Base-by-base conservation (phyloP, 1,284 basidiomycete species). In the Inonotus hispidus region DNA sequence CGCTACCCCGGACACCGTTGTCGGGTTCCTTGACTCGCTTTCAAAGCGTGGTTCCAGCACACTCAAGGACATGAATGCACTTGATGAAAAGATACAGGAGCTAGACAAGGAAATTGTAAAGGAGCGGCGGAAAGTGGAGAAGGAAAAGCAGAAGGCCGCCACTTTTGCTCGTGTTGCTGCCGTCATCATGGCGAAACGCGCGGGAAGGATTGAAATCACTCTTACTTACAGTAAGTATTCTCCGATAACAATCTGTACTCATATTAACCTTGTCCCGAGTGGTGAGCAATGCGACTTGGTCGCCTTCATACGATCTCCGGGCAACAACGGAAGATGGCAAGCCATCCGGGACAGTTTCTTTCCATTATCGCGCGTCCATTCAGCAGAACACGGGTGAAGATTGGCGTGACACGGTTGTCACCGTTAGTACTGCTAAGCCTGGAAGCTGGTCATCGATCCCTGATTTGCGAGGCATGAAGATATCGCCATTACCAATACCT, bases 371-470 rank as follows among this genome's bases (percentile, higher is more conserved):
- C 23, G 83, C 83, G 0, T 73, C 73, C 37, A 75, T 87, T 59
- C 71, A 70, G 0, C 84, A 87, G 66, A 71, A 67, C 62, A 84
- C 84, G 0, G 84, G 84, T 8, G 85, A 87, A 67, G 80, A 84
- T 62, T 87, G 84, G 84, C 74, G 66, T 13, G 72, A 77, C 60
- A 74, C 79, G 0, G 65, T 71, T 0, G 73, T 87, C 27, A 80
- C 77, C 1, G 72, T 87, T n/a, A 84, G 79, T 70, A 84, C 83
- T 0, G 75, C 78, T 3, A 70, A 70, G 14, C 68, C 67, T 37
- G 52, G 65, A 23, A 38, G 63, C 25, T 60, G 65, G 2, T 56
- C 59, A 25, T 55, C 55, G 2, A 65, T 70, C 25, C 70, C 69
- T 1, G 45, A 3, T 3, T 62, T 71, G 16, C 47, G 41, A 16